Evolutionary conservation across 73 alveolate genomes (phyloP).

Genomic region (Tetrahymena thermophila): DNA sequence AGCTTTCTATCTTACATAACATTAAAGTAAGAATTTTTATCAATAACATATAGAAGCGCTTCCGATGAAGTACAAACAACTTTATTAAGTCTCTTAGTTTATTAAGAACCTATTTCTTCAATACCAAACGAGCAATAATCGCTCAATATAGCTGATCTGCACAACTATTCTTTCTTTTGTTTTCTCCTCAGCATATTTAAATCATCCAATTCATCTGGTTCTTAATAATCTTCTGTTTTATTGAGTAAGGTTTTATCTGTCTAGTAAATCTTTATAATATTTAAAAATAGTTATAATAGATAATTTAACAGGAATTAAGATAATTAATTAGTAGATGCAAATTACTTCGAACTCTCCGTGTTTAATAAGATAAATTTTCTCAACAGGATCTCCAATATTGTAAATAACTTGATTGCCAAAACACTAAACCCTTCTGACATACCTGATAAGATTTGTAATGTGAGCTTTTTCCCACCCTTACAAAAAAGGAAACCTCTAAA

Average conservation of each 20-base stretch:
- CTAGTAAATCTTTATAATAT: neutral
- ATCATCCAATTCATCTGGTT: neutral
- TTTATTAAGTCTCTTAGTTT: neutral
- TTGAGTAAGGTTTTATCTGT: neutral
- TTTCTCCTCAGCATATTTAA: neutral
- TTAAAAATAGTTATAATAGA: neutral
- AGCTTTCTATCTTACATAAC: neutral
- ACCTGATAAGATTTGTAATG: neutral
- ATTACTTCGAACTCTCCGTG: neutral
- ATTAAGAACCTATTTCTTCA: neutral
- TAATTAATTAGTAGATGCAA: too few species aligned
- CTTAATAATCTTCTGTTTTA: neutral
- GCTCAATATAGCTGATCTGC: neutral
- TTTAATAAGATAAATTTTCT: neutral
- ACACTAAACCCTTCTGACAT: neutral
- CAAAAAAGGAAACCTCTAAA: neutral
- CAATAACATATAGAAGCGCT: neutral
- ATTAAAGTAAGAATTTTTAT: neutral
- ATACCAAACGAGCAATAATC: neutral
- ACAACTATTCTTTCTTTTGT: neutral
- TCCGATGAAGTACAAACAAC: neutral
- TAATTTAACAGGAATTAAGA: too few species aligned
- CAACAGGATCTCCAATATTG: neutral
- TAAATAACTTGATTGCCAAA: neutral
- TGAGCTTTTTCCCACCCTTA: neutral